A percentile compares a stretch with the other conserved stretches of the same genome.
Evolutionary conservation across 1,139 yeast genomes (phyloP).

Genomic region (Maudiozyma humilis): DNA sequence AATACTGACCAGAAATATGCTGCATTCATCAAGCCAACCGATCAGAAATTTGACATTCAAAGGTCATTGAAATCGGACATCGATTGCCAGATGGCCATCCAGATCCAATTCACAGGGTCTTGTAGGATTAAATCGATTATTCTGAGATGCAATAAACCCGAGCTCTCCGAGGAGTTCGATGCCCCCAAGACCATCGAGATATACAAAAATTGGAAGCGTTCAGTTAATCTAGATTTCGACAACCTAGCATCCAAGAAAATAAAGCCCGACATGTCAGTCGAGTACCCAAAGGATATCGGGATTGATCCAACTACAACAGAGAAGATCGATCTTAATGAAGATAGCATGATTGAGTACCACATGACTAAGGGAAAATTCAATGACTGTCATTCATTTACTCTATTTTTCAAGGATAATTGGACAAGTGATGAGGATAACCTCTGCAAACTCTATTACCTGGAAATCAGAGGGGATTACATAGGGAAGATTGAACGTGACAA

Average conservation of each 20-base stretch:
- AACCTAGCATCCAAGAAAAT: constrained; percentile 37
- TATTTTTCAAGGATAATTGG: constrained; percentile 61
- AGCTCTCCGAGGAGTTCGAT: constrained; percentile 29
- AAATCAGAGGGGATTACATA: constrained; percentile 73
- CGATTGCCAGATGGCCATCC: constrained; percentile 69
- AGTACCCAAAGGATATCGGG: constrained; percentile 58
- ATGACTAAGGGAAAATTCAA: constrained; percentile 70
- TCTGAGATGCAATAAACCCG: constrained; percentile 55
- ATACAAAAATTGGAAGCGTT: constrained; percentile 56
- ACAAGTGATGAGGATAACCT: constrained; percentile 50
- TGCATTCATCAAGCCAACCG: constrained; percentile 44
- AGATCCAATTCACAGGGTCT: constrained; percentile 70
- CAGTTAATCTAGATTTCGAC: constrained; percentile 61
- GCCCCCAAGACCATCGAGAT: constrained; percentile 67
- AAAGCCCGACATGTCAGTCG: constrained; percentile 29
- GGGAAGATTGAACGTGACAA: constrained; percentile 36
- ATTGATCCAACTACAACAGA: constrained; percentile 24
- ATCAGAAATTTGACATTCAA: constrained; percentile 36
- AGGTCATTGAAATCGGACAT: constrained; percentile 64
- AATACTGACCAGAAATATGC: constrained; percentile 31
- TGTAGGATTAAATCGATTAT: constrained; percentile 70
- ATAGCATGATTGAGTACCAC: constrained; percentile 56
- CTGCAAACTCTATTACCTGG: constrained; percentile 58
- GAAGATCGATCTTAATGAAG: constrained; percentile 2
- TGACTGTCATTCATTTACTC: constrained; percentile 57